phyloP scores from a whole-genome alignment of 1,284 basidiomycete species.

The Porodaedalea pini region DNA sequence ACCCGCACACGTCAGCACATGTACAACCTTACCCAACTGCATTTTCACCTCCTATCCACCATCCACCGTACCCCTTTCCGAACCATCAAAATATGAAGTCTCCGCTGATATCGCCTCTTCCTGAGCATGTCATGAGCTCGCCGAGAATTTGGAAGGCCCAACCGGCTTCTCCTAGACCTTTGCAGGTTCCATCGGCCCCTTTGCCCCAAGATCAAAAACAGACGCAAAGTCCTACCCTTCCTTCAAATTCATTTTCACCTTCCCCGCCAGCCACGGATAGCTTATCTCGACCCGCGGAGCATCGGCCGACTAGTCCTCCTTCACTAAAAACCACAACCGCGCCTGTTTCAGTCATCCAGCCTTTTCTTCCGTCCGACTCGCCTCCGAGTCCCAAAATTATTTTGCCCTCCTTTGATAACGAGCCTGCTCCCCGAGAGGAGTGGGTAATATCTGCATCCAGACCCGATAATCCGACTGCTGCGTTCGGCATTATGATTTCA shows the following conservation, averaged over 20 bases:
- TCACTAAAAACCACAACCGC: not conserved
- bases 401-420: conserved; percentile 11
- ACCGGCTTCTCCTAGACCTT: not conserved
- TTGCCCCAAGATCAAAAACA: not conserved
- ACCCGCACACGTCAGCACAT: conserved; percentile 9
- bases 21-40: conserved; percentile 10
- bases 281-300: not conserved
- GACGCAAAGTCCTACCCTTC: not conserved
- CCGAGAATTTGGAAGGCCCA: not conserved
- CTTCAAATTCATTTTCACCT: not conserved
- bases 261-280: not conserved
- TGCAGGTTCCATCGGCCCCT: conserved; percentile 6
- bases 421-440: conserved; percentile 16
- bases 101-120: conserved; percentile 1
- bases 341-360: not conserved
- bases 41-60: conserved; percentile 9
- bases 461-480: conserved; percentile 18
- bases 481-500: conserved; percentile 20
- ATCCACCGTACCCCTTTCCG: not conserved
- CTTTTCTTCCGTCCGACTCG: not conserved
- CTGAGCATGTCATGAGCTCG: not conserved
- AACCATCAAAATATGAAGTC: conserved; percentile 13
- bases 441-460: conserved; percentile 17
- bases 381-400: conserved; percentile 1
- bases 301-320: not conserved